phyloP scores from a whole-genome alignment of 305 asterid genomes.

The Fraxinus nigra region DNA sequence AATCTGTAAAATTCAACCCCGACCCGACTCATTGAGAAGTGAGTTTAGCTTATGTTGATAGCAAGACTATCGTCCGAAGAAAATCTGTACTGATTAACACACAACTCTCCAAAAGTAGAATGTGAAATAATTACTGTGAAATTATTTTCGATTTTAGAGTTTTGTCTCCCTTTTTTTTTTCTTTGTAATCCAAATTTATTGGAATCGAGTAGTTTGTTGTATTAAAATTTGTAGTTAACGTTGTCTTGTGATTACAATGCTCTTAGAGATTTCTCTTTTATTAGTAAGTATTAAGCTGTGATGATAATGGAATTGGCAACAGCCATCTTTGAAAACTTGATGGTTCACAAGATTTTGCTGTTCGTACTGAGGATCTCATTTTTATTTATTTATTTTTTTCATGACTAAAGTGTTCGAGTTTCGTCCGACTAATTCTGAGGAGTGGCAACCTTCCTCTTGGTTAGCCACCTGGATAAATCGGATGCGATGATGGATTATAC shows the following conservation, averaged over 20 bases:
- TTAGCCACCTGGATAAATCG: too few species aligned
- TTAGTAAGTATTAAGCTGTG: neutral
- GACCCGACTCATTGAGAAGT: slow-evolving; percentile 44
- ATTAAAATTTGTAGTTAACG: neutral
- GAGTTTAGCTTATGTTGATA: neutral
- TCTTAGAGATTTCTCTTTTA: neutral
- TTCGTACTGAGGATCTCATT: too few species aligned
- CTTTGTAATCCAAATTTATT: neutral
- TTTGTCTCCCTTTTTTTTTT: too few species aligned
- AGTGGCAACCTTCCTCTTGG: too few species aligned
- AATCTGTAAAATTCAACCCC: slow-evolving; percentile 23
- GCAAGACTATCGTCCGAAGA: neutral
- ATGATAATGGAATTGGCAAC: neutral
- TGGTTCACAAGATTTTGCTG: neutral
- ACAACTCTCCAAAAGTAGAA: neutral
- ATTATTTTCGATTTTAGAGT: neutral
- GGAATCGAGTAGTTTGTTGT: neutral
- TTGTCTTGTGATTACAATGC: neutral
- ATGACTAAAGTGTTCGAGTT: too few species aligned
- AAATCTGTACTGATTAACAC: neutral
- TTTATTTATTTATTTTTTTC: too few species aligned
- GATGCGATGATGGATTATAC: too few species aligned
- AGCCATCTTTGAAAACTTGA: neutral
- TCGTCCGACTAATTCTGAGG: too few species aligned
- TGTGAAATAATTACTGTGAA: neutral